These are phyloP conservation scores for Brasilioporus rufonigricans DNA, from an alignment of 768 basidiomycete genomes.

Conservation along the genomic window DNA sequence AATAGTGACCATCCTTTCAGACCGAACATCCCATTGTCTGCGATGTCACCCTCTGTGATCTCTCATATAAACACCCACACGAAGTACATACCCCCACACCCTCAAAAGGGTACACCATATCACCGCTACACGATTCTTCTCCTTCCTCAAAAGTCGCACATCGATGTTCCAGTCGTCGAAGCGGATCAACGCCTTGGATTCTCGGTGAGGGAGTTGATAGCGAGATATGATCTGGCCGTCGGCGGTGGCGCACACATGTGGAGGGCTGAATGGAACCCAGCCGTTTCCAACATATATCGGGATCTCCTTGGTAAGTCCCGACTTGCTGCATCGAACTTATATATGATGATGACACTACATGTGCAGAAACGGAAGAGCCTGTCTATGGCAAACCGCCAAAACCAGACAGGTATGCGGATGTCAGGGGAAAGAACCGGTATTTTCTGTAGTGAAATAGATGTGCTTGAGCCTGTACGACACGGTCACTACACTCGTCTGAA, in stretches of 20 bases:
- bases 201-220: conserved; percentile 61
- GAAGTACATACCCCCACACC: conserved; percentile 86
- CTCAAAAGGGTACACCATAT: conserved; percentile 82
- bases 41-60: conserved; percentile 42
- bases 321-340: neutral
- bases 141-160: conserved; percentile 59
- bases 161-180: conserved; percentile 46
- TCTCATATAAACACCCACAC: conserved; percentile 54
- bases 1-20: conserved; percentile 34
- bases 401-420: conserved; percentile 29
- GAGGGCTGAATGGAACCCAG: conserved; percentile 71
- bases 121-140: conserved; percentile 86
- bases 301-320: conserved; percentile 61
- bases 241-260: conserved; percentile 85
- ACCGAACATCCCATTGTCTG: conserved; percentile 79
- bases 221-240: conserved; percentile 47
- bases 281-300: conserved; percentile 63
- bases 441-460: conserved; percentile 13
- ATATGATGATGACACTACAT: neutral
- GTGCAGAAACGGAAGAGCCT: conserved; percentile 22
- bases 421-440: conserved; percentile 30
- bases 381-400: conserved; percentile 29
- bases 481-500: too few relatives aligned
- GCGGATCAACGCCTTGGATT: conserved; percentile 56
- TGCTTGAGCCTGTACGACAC: too few relatives aligned